Percentiles rank a stretch among this genome's conserved stretches.
phyloP scores from a whole-genome alignment of 495 filamentous ascomycete species.

The Staphylotrichum tortipilum region DNA sequence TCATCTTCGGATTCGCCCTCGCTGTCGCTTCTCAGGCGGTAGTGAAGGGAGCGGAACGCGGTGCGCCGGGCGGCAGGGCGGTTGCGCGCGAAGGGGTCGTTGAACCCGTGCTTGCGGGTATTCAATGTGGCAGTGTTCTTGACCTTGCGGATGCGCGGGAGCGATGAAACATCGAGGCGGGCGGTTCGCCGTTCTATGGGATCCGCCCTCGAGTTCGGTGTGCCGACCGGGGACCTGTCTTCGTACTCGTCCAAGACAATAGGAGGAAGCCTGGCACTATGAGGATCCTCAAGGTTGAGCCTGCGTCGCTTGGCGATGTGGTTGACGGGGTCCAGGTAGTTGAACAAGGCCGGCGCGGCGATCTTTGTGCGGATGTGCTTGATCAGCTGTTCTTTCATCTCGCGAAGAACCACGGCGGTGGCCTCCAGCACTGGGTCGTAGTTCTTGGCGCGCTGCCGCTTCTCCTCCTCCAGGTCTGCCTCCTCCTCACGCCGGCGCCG shows the following conservation, averaged over 20 bases:
- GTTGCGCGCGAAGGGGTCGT: slow-evolving; percentile 69
- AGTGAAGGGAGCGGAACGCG: slow-evolving; percentile 45
- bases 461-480: slow-evolving; percentile 76
- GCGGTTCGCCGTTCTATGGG: slow-evolving; percentile 41
- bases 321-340: slow-evolving; percentile 73
- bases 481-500: slow-evolving; percentile 53
- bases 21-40: slow-evolving; percentile 46
- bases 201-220: slow-evolving; percentile 59
- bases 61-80: slow-evolving; percentile 39
- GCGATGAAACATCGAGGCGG: slow-evolving; percentile 51
- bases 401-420: slow-evolving; percentile 63
- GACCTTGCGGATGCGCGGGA: slow-evolving; percentile 65
- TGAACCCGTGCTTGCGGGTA: slow-evolving; percentile 58
- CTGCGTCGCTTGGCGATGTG: slow-evolving; percentile 66
- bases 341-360: slow-evolving; percentile 68
- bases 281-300: slow-evolving; percentile 66
- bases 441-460: slow-evolving; percentile 67
- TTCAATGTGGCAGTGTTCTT: slow-evolving; percentile 45
- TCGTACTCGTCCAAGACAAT: slow-evolving; percentile 42
- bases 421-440: slow-evolving; percentile 83
- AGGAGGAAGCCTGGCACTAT: slow-evolving; percentile 35
- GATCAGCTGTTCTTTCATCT: slow-evolving; percentile 75
- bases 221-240: slow-evolving; percentile 51
- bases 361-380: slow-evolving; percentile 79
- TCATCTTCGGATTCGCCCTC: slow-evolving; percentile 50